Percentiles rank a stretch among this genome's conserved stretches.
These are phyloP conservation scores for Rhizoclosmatium sp. DNA, from an alignment of 192 early-diverging fungal genomes.

Conservation along the genomic window DNA sequence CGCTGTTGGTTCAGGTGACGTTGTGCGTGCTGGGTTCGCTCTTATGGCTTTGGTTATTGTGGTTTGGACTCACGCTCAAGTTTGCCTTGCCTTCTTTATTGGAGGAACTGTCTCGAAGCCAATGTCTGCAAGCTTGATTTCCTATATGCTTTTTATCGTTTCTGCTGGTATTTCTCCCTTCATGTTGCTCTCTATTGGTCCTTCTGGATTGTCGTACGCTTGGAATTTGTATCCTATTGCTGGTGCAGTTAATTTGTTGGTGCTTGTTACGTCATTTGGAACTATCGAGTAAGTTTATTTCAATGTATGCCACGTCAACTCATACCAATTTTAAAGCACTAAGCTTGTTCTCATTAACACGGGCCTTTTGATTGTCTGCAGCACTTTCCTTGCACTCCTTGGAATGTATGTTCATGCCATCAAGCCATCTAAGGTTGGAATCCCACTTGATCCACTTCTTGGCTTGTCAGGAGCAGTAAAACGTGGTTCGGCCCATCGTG, in stretches of 20 bases:
- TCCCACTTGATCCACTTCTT: slow-evolving; percentile 38
- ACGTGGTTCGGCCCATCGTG: not conserved
- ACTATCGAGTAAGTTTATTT: not conserved
- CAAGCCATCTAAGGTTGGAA: slow-evolving; percentile 35
- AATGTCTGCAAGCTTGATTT: slow-evolving; percentile 22
- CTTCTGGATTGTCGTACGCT: slow-evolving; percentile 19
- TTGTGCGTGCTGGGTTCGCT: not conserved
- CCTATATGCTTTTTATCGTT: slow-evolving; percentile 32
- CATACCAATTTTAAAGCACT: not conserved
- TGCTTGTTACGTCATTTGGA: slow-evolving; percentile 27
- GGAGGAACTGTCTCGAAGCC: slow-evolving; percentile 34
- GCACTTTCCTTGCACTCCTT: slow-evolving; percentile 14
- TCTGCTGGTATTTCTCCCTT: slow-evolving; percentile 37
- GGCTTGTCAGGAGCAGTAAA: slow-evolving; percentile 11
- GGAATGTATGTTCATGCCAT: slow-evolving; percentile 44
- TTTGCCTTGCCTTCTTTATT: slow-evolving; percentile 40
- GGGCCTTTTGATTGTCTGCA: slow-evolving; percentile 20
- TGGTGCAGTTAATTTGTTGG: slow-evolving; percentile 19
- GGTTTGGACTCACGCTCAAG: slow-evolving; percentile 42
- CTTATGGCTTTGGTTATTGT: slow-evolving; percentile 24
- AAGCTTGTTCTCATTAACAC: slow-evolving; percentile 5
- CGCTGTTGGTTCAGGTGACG: not conserved
- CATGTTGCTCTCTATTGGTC: slow-evolving; percentile 28
- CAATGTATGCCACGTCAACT: no score
- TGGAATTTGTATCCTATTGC: slow-evolving; percentile 31